Evolutionary conservation across 768 basidiomycete genomes (phyloP).

Genomic region (Mycena epipterygia): DNA sequence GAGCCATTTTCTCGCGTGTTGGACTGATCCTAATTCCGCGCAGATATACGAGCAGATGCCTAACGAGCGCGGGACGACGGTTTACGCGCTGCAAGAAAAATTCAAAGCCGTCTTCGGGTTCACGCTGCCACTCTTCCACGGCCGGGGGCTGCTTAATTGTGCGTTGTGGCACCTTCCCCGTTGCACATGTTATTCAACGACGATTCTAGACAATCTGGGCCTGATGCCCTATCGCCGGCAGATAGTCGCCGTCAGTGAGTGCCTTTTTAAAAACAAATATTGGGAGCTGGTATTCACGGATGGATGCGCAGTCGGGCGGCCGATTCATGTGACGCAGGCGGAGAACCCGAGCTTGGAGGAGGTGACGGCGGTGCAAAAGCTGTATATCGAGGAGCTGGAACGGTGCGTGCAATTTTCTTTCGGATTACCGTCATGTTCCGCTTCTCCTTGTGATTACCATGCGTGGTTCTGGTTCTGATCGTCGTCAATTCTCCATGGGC

Average conservation of each 20-base stretch:
- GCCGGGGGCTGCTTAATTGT: constrained; percentile 96
- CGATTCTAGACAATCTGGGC: constrained; percentile 85
- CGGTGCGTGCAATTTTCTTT: constrained; percentile 2
- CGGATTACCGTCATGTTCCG: neutral
- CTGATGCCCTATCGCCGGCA: constrained; percentile 95
- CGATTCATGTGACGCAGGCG: constrained; percentile 82
- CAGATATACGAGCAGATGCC: constrained; percentile 98
- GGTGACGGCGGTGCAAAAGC: constrained; percentile 80
- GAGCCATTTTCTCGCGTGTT: constrained; percentile 29
- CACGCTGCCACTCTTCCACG: constrained; percentile 97
- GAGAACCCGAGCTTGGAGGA: constrained; percentile 89
- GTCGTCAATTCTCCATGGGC: neutral
- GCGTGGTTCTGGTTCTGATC: too few relatives aligned
- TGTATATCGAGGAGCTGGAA: constrained; percentile 79
- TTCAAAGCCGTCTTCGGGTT: constrained; percentile 96
- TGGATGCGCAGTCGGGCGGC: constrained; percentile 78
- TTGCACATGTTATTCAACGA: neutral
- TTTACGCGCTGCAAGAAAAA: constrained; percentile 89
- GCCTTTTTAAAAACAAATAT: too few relatives aligned
- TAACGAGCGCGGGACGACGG: constrained; percentile 91
- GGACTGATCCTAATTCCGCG: neutral
- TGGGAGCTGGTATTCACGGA: too few relatives aligned
- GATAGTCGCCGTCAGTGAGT: constrained; percentile 97
- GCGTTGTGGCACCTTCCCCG: neutral
- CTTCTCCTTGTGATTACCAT: neutral